phyloP scores from a whole-genome alignment of 2,329 filamentous ascomycete species.

The Claviceps fusiformis region DNA sequence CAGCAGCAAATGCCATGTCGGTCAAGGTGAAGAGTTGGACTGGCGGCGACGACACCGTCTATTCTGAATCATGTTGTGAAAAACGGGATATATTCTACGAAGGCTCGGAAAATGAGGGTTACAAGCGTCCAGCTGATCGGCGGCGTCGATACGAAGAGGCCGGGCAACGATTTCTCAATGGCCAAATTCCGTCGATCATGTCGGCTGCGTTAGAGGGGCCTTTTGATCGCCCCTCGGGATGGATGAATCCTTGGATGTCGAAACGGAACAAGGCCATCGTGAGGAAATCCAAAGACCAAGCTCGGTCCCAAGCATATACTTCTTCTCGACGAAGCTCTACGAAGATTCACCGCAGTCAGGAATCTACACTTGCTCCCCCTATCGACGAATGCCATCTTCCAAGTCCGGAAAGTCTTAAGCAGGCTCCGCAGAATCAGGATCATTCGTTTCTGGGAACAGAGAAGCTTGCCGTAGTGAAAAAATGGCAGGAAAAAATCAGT shows the following conservation, averaged over 20 bases:
- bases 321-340: not conserved
- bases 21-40: constrained; percentile 9
- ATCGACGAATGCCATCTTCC: constrained; percentile 25
- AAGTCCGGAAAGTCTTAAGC: constrained; percentile 26
- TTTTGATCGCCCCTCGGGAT: constrained; percentile 29
- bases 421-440: constrained; percentile 13
- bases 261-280: not conserved
- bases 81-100: constrained; percentile 37
- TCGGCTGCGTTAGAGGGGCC: constrained; percentile 50
- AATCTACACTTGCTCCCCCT: constrained; percentile 9
- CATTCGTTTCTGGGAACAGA: constrained; percentile 19
- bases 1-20: not conserved
- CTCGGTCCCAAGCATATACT: not conserved
- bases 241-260: constrained; percentile 21
- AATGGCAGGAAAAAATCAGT: constrained; percentile 18
- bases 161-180: constrained; percentile 43
- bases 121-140: constrained; percentile 30
- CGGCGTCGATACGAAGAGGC: constrained; percentile 44
- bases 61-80: constrained; percentile 29
- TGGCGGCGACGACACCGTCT: constrained; percentile 22
- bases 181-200: constrained; percentile 40
- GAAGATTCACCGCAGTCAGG: not conserved
- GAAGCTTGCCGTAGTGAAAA: constrained; percentile 18
- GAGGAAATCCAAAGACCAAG: not conserved
- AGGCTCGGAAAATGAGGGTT: constrained; percentile 45